These are phyloP conservation scores for Anthracocystis setariae DNA, from an alignment of 1,284 basidiomycete species.

Conservation along the genomic window DNA sequence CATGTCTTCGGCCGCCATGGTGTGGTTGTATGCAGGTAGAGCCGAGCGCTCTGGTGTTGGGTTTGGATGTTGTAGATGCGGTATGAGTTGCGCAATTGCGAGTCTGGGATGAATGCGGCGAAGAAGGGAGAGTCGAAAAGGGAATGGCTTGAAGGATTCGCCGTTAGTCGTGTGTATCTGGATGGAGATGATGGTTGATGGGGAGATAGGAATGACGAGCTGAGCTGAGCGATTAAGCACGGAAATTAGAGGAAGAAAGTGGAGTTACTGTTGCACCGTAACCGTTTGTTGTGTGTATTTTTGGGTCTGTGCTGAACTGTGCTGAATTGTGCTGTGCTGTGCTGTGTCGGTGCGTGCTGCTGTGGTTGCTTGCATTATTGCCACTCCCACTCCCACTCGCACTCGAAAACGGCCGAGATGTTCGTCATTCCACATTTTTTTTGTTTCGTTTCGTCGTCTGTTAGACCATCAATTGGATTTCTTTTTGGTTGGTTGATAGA, in stretches of 20 bases:
- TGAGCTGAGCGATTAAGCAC: no score
- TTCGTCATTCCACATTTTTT: no score
- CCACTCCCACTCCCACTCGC: background rate
- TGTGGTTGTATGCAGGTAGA: conserved; percentile 1
- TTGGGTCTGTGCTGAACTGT: background rate
- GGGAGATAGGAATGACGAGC: background rate
- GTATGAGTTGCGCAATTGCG: background rate
- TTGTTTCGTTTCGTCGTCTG: no score
- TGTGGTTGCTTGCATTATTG: no score
- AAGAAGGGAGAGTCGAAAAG: no score
- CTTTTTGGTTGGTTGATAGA: no score
- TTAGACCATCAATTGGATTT: no score
- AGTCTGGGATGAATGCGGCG: no score
- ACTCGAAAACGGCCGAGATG: background rate
- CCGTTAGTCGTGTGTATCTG: background rate
- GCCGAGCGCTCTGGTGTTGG: background rate
- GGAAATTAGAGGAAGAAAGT: no score
- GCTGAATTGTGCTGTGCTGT: background rate
- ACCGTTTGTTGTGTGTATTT: no score
- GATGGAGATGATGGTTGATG: background rate
- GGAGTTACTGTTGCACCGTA: no score
- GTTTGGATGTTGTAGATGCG: background rate
- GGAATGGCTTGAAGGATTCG: background rate
- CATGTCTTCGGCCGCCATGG: conserved; percentile 48
- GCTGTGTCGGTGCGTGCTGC: background rate